Conservation (phyloP, 2,329 filamentous ascomycete species). For the Aspergillus sp. region DNA sequence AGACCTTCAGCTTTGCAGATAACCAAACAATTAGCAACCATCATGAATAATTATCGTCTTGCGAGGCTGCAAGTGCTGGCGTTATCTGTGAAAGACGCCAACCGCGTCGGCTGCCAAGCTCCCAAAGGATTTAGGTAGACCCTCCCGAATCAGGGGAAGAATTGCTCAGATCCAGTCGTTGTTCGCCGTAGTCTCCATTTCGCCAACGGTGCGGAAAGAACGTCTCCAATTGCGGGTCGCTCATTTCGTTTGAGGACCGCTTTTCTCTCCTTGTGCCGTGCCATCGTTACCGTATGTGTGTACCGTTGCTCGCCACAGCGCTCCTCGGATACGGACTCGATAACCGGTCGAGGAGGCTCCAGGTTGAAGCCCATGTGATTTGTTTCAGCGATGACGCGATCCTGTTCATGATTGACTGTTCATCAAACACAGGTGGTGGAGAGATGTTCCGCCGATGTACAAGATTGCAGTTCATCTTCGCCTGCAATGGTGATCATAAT, state of each 20-base stretch:
- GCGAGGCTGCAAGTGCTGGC: not conserved
- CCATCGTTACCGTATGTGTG: constrained; percentile 19
- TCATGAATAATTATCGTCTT: not conserved
- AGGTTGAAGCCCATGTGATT: constrained; percentile 10
- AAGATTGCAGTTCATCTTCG: constrained; percentile 3
- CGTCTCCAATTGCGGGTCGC: constrained; percentile 20
- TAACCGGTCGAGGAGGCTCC: not conserved
- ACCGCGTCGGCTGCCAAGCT: constrained; percentile 8
- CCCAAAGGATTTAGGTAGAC: constrained; percentile 8
- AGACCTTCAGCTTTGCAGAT: not conserved
- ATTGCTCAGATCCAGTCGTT: constrained; percentile 6
- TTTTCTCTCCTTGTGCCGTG: constrained; percentile 19
- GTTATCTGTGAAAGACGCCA: not conserved
- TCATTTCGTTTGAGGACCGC: constrained; percentile 21
- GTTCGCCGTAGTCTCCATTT: constrained; percentile 3
- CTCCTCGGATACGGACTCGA: not conserved
- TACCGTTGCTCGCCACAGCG: not conserved
- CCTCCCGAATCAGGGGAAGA: constrained; percentile 13
- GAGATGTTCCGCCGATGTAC: not conserved
- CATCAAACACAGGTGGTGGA: not conserved
- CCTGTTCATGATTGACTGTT: not conserved
- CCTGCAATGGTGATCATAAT: constrained; percentile 12
- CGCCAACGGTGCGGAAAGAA: constrained; percentile 25
- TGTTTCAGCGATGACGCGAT: constrained; percentile 3
- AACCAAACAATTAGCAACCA: not conserved